Evolutionary conservation across 2,329 filamentous ascomycete genomes (phyloP).

Genomic region (Fusarium euwallaceae): DNA sequence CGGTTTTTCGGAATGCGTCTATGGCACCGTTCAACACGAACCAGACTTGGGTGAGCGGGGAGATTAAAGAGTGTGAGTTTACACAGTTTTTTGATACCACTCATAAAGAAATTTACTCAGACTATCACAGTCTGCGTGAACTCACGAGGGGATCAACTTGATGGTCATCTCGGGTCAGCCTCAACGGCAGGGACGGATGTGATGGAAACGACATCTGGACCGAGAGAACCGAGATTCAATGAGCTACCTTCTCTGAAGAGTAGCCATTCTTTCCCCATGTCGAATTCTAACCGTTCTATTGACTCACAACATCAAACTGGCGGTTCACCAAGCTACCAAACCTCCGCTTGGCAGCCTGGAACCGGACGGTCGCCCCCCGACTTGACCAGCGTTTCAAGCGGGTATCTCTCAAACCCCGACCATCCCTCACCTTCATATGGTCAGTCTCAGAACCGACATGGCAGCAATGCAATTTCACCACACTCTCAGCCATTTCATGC

Average conservation of each 20-base stretch:
- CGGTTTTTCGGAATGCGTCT: slow-evolving; percentile 54
- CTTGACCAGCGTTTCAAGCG: slow-evolving; percentile 19
- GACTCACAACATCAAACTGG: slow-evolving; percentile 8
- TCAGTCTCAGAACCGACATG: slow-evolving; percentile 6
- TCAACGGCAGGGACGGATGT: neutral
- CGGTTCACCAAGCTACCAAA: slow-evolving; percentile 15
- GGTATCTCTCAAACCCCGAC: slow-evolving; percentile 19
- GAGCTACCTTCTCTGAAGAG: slow-evolving; percentile 9
- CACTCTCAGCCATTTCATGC: slow-evolving; percentile 16
- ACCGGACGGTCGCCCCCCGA: slow-evolving; percentile 23
- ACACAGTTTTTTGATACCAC: accelerated
- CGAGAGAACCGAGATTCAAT: slow-evolving; percentile 5
- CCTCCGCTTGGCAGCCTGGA: slow-evolving; percentile 28
- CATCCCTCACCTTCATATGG: slow-evolving; percentile 27
- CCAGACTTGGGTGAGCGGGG: slow-evolving; percentile 55
- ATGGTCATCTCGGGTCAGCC: neutral
- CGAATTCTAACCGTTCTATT: neutral
- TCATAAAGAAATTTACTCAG: neutral
- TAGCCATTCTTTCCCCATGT: neutral
- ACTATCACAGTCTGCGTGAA: slow-evolving; percentile 16
- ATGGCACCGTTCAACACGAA: slow-evolving; percentile 50
- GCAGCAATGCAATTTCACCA: slow-evolving; percentile 22
- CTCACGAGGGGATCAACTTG: slow-evolving; percentile 11
- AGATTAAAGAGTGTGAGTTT: slow-evolving; percentile 51
- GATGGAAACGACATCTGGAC: neutral